Evolutionary conservation across 1,139 yeast genomes (phyloP).

Genomic region (Pichia cactophila): DNA sequence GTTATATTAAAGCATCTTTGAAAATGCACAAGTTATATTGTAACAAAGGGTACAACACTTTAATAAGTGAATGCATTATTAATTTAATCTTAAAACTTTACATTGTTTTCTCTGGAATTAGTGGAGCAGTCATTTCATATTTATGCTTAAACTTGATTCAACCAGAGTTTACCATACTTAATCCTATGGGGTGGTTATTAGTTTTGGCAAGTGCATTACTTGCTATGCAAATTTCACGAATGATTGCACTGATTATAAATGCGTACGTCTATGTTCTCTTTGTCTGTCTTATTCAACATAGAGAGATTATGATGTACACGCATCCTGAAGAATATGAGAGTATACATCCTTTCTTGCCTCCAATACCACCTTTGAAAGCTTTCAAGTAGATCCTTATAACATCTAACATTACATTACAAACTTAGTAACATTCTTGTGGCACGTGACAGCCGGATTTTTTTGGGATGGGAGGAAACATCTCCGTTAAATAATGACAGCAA

Average conservation of each 20-base stretch:
- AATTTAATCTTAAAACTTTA: slow-evolving; percentile 74
- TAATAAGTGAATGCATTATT: slow-evolving; percentile 66
- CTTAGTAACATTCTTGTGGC: too few relatives aligned
- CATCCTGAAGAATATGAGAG: slow-evolving; percentile 44
- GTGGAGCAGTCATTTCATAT: slow-evolving; percentile 43
- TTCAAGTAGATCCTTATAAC: not conserved
- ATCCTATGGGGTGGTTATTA: slow-evolving; percentile 22
- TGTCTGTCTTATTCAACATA: slow-evolving; percentile 79
- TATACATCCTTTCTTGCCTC: not conserved
- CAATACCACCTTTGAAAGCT: not conserved
- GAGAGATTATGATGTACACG: slow-evolving; percentile 68
- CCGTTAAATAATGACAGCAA: too few relatives aligned
- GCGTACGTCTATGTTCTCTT: slow-evolving; percentile 83
- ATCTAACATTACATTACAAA: too few relatives aligned
- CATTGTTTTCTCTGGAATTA: slow-evolving; percentile 60
- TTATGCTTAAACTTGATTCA: slow-evolving; percentile 43
- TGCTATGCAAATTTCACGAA: slow-evolving; percentile 66
- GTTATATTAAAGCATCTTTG: slow-evolving; percentile 66
- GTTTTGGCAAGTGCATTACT: slow-evolving; percentile 58
- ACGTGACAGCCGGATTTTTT: too few relatives aligned
- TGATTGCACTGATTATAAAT: slow-evolving; percentile 66
- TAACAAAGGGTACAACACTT: slow-evolving; percentile 59
- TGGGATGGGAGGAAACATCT: too few relatives aligned
- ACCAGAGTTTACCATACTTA: not conserved
- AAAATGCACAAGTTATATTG: slow-evolving; percentile 72